Percentiles rank a stretch among this genome's conserved stretches.
Evolutionary conservation across 768 basidiomycete genomes (phyloP).

Genomic region (Hirschioporus abietinus): DNA sequence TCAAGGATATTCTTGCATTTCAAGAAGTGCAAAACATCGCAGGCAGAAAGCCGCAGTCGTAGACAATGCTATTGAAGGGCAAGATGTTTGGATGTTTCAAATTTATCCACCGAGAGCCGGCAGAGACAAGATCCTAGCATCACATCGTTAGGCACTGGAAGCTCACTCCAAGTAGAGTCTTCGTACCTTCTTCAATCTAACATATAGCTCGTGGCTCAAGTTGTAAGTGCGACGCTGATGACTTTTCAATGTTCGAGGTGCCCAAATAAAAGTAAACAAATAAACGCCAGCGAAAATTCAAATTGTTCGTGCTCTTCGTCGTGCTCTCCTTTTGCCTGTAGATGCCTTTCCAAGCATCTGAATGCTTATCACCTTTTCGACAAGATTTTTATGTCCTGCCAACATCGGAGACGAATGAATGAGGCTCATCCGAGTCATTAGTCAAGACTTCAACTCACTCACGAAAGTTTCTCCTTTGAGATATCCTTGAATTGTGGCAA

Average conservation of each 20-base stretch:
- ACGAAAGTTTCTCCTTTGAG: no score
- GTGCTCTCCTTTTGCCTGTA: background rate
- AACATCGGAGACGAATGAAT: background rate
- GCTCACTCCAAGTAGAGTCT: background rate
- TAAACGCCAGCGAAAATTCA: background rate
- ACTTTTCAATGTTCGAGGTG: conserved; percentile 11
- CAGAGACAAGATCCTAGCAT: conserved; percentile 9
- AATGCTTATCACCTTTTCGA: background rate
- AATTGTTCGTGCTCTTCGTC: background rate
- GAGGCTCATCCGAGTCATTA: no score
- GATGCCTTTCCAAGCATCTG: background rate
- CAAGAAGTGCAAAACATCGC: conserved; percentile 22
- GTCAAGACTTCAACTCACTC: background rate
- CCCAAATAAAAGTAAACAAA: background rate
- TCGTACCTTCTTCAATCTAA: conserved; percentile 11
- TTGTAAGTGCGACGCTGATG: conserved; percentile 18
- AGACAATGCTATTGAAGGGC: conserved; percentile 16
- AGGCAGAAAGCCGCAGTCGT: conserved; percentile 18
- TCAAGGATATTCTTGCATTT: conserved; percentile 18
- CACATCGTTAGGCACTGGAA: background rate
- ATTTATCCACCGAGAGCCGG: conserved; percentile 11
- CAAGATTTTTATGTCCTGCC: background rate
- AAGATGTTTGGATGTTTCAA: conserved; percentile 21
- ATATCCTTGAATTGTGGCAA: no score
- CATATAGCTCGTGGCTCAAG: conserved; percentile 9